Evolutionary conservation across 179 eudicot genomes (phyloP).

Genomic region (Vitellaria paradoxa): DNA sequence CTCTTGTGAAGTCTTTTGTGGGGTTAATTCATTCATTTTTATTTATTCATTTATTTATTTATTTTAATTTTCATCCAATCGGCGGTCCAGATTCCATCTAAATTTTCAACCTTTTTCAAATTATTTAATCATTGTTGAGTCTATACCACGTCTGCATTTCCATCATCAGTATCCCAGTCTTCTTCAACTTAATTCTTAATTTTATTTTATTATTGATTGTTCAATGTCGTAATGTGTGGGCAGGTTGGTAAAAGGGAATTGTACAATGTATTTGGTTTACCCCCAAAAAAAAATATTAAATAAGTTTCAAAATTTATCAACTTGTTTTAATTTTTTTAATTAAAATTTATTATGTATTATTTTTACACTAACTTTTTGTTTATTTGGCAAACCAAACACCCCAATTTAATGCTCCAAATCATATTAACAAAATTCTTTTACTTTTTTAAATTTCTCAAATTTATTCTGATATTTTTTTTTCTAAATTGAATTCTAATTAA

Average conservation of each 20-base stretch:
- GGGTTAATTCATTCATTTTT: no score
- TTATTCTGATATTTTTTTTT: no score
- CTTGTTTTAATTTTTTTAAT: no score
- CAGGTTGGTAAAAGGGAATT: background rate
- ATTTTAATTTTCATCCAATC: background rate
- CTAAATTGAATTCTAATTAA: no score
- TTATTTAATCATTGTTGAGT: background rate
- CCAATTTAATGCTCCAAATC: no score
- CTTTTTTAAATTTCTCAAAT: no score
- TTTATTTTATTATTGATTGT: background rate
- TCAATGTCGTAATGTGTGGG: background rate
- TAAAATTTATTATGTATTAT: no score
- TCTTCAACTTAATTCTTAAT: background rate
- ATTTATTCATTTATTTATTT: background rate
- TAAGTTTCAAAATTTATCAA: no score
- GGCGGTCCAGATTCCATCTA: background rate
- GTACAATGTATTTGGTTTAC: background rate
- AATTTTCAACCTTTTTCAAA: background rate
- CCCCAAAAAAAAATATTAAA: constrained; percentile 6
- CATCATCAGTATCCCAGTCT: constrained; percentile 13
- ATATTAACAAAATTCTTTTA: no score
- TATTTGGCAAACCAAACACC: no score
- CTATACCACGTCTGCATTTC: background rate
- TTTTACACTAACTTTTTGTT: no score
- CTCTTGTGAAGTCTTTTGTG: background rate